A percentile compares a stretch with the other conserved stretches of the same genome.
These are phyloP conservation scores for Tulasnella sp. DNA, from an alignment of 768 basidiomycete genomes.

Conservation along the genomic window DNA sequence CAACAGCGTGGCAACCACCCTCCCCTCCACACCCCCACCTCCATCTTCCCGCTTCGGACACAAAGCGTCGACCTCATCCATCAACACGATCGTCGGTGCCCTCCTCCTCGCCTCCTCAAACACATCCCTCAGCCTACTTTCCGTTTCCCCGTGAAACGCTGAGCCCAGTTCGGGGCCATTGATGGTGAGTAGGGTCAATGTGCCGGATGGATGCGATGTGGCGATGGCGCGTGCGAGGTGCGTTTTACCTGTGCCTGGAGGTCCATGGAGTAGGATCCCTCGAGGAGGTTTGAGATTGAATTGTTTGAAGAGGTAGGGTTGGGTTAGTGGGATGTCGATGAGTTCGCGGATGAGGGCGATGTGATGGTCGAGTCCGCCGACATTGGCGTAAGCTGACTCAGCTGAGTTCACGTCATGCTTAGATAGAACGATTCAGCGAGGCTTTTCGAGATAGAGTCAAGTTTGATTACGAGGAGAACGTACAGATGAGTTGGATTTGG, in stretches of 20 bases:
- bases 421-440: conserved; percentile 24
- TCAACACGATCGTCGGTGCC: conserved; percentile 84
- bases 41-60: conserved; percentile 84
- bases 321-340: conserved; percentile 72
- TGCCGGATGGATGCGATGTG: conserved; percentile 34
- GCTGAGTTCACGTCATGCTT: conserved; percentile 22
- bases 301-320: conserved; percentile 68
- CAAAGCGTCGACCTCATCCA: conserved; percentile 94
- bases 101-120: conserved; percentile 73
- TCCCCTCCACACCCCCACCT: conserved; percentile 84
- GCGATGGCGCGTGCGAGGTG: conserved; percentile 93
- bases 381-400: conserved; percentile 45
- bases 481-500: conserved; percentile 22
- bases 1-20: conserved; percentile 89
- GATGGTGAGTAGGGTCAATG: conserved; percentile 61
- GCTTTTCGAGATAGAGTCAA: conserved; percentile 29
- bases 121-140: conserved; percentile 77
- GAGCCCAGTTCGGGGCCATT: conserved; percentile 93
- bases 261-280: conserved; percentile 88
- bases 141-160: conserved; percentile 95
- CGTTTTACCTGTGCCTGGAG: conserved; percentile 96
- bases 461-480: conserved; percentile 32
- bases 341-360: conserved; percentile 77
- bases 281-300: conserved; percentile 93
- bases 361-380: conserved; percentile 83